These are phyloP conservation scores for Arthrobotrys pseudoclavata DNA, from an alignment of 2,329 filamentous ascomycete species.

Conservation along the genomic window DNA sequence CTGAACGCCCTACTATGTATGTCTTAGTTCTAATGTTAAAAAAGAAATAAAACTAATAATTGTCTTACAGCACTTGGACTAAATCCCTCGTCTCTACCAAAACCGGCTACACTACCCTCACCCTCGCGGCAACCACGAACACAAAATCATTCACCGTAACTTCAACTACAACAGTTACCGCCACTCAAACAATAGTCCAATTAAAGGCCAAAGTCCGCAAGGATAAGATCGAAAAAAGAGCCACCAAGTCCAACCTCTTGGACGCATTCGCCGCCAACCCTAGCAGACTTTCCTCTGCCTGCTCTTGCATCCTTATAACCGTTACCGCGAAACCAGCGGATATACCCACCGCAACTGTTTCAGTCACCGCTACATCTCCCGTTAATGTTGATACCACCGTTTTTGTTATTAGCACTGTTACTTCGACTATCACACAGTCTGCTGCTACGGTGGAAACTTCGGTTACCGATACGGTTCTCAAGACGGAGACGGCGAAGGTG, in stretches of 20 bases:
- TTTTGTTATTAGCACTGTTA: slow-evolving; percentile 16
- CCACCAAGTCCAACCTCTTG: neutral
- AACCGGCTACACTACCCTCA: slow-evolving; percentile 16
- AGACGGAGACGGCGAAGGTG: slow-evolving; percentile 4
- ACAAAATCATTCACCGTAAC: slow-evolving; percentile 40
- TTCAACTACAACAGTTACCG: slow-evolving; percentile 63
- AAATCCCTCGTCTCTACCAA: slow-evolving; percentile 20
- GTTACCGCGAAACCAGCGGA: neutral
- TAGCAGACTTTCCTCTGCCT: slow-evolving; percentile 23
- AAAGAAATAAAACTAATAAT: slow-evolving; percentile 1
- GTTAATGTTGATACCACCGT: slow-evolving; percentile 22
- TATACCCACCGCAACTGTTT: slow-evolving; percentile 20
- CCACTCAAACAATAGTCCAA: slow-evolving; percentile 47
- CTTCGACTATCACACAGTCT: slow-evolving; percentile 23
- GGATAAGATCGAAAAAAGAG: slow-evolving; percentile 26
- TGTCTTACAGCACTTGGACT: slow-evolving; percentile 15
- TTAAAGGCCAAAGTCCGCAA: slow-evolving; percentile 39
- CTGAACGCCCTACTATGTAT: slow-evolving; percentile 32
- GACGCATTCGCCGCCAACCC: neutral
- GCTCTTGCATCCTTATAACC: slow-evolving; percentile 22
- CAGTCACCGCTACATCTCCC: slow-evolving; percentile 11
- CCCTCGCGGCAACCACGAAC: slow-evolving; percentile 24
- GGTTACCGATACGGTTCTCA: slow-evolving; percentile 12
- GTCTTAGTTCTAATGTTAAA: neutral
- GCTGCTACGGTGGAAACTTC: neutral